Base-by-base conservation (phyloP, 208 protist genomes). In the Porcisia hertigi region DNA sequence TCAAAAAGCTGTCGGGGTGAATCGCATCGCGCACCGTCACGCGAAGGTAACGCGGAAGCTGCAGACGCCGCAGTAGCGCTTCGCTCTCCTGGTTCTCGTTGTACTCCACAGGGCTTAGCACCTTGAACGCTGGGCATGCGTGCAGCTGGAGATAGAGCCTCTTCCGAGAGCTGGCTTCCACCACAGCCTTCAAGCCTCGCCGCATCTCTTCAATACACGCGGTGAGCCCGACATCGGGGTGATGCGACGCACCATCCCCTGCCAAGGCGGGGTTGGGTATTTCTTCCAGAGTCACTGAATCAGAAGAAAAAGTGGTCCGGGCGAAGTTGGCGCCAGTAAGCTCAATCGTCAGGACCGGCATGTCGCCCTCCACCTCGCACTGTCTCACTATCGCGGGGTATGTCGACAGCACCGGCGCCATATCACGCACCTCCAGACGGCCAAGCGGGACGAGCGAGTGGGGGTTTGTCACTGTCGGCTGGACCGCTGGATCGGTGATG, bases 301-400 rank as follows among this genome's bases (percentile, higher is more conserved):
- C 81, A 1, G 70, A 67, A 0, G 76, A 30, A 76, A 88, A 88
- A 39, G 39, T 2, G 23, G 75, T 64, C 12, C 7, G 67, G 3
- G 74, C 74, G 54, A 92, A 92, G 62, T 60, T 79, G 11, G 85
- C 86, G 25, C 92, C 92, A 16, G 69, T 83, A 49, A 96, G 73
- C 76, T 88, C 87, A 16, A 96, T 70, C 36, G 81, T 65, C 58
- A 97, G 76, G 45, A 87, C 65, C 67, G 93, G 93, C 53, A 93
- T 54, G 59, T 79, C 84, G n/a, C 89, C 88, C 81, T 97, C 93
- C 53, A 97, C 82, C 82, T 95, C 93, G 70, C 93, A 97, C 81
- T 97, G 91, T 82, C 93, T 97, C 58, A 97, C 76, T 34, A 76
- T 65, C 11, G 82, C 69, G 3, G 93, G 93, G 49, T 71, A 58